Base-by-base conservation (phyloP, 2,329 filamentous ascomycete genomes). In the Microcyclosporella mali region DNA sequence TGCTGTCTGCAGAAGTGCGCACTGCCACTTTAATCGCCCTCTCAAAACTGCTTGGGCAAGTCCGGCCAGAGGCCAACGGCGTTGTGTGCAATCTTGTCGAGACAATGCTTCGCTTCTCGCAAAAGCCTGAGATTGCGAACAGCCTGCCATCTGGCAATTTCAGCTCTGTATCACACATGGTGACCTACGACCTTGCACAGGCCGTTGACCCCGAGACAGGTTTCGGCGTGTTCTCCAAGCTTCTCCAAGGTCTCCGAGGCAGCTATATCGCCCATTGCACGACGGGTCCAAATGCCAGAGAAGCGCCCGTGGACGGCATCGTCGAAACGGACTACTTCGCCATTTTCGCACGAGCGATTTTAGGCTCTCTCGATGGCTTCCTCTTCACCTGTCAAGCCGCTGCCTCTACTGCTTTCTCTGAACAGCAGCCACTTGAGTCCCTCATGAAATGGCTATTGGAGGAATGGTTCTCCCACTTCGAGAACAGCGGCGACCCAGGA, bases 271-370 rank as follows among this genome's bases (percentile, higher is more conserved):
- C 86, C 2, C 82, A 85, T 55, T 82, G 94, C 61, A 87, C 85
- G 0, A 85, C 85, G 0, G 90, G 92, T 0, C 89, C 90, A 0
- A 85, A 86, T 57, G 76, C 77, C 18, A 84, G 77, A 52, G 72
- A 78, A 15, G 77, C 81, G 31, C 77, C 79, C 21, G 77, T 95
- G 27, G 83, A 84, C 55, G 79, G 81, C 10, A 75, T 88, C 9
- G 82, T 85, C 1, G 81, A 95, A 59, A 85, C 85, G 0, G 86
- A 95, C 60, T 95, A 94, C 62, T 84, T 94, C 58, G 78, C 80
- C 3, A 80, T 97, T 2, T 73, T 98, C 2, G 82, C 87, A 2
- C 83, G 89, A 1, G 75, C 97, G 12, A 78, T 82, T 0, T 68
- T 94, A 2, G 81, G 82, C 1, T 84, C 84, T 29, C 86, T 89